Conservation (phyloP, 1,284 basidiomycete genomes). For the Cutaneotrichosporon cutaneum region DNA sequence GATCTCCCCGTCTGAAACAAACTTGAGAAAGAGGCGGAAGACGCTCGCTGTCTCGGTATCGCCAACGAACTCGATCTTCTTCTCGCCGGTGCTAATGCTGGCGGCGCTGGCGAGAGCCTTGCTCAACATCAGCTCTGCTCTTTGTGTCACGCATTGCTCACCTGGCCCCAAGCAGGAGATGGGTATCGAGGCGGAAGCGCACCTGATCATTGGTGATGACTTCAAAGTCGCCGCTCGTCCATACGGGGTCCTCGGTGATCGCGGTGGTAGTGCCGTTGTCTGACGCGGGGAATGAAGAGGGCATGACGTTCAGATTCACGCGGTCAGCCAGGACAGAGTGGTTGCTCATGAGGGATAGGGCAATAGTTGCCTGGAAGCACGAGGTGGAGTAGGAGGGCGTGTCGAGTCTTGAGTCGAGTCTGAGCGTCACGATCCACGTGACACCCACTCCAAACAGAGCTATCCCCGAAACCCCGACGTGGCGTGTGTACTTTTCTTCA, state of each 20-base stretch:
- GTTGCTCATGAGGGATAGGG: no score
- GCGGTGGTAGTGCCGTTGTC: no score
- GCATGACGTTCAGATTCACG: no score
- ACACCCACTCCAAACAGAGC: no score
- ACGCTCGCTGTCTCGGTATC: background rate
- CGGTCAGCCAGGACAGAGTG: no score
- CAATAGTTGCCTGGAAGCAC: no score
- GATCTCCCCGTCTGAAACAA: background rate
- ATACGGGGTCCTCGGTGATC: background rate
- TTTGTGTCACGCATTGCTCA: background rate
- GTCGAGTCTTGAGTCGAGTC: no score
- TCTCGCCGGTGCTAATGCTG: background rate
- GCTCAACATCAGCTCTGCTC: background rate
- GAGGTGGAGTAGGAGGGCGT: no score
- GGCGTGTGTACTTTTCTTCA: no score
- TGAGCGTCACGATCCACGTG: no score
- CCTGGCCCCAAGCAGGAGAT: slow-evolving; percentile 15
- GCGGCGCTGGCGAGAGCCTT: background rate
- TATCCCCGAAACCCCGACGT: no score
- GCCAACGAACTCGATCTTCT: background rate
- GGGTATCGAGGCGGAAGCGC: slow-evolving; percentile 15
- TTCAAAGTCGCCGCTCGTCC: slow-evolving; percentile 18
- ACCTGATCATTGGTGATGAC: slow-evolving; percentile 16
- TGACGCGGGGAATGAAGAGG: no score
- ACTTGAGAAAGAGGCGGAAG: background rate